Evolutionary conservation across 805 yeast genomes (phyloP).

Genomic region (Candida maltosa): DNA sequence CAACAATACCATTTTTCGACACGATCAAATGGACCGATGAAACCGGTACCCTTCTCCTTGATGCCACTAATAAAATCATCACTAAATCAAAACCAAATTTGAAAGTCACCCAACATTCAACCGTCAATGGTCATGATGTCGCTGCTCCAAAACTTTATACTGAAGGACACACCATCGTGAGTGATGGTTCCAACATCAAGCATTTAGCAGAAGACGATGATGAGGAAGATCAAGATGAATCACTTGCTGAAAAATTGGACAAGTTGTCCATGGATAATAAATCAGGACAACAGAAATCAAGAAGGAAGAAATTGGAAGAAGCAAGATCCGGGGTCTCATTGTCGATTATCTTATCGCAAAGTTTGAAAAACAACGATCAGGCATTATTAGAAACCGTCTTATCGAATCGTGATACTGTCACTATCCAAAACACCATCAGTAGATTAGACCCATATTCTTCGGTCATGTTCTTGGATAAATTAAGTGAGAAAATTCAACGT

Average conservation of each 20-base stretch:
- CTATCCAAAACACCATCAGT: slow-evolving; percentile 48
- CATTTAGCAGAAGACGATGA: slow-evolving; percentile 50
- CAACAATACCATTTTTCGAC: slow-evolving; percentile 55
- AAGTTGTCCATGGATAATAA: slow-evolving; percentile 22
- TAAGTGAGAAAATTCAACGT: slow-evolving; percentile 50
- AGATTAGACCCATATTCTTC: slow-evolving; percentile 49
- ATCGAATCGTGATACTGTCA: slow-evolving; percentile 46
- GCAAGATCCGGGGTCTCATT: slow-evolving; percentile 66
- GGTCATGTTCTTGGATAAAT: slow-evolving; percentile 46
- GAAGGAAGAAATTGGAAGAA: slow-evolving; percentile 42
- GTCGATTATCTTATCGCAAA: slow-evolving; percentile 82
- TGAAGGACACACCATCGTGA: slow-evolving; percentile 58
- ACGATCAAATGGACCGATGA: slow-evolving; percentile 46
- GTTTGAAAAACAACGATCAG: slow-evolving; percentile 83
- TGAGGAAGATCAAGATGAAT: slow-evolving; percentile 43
- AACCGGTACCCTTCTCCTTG: slow-evolving; percentile 20
- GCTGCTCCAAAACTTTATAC: slow-evolving; percentile 54
- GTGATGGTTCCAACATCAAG: slow-evolving; percentile 61
- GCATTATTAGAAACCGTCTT: slow-evolving; percentile 82
- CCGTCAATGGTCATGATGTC: slow-evolving; percentile 49
- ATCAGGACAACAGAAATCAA: slow-evolving; percentile 19
- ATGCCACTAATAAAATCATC: slow-evolving; percentile 18
- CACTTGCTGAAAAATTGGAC: slow-evolving; percentile 55
- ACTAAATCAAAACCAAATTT: slow-evolving; percentile 39
- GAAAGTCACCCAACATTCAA: slow-evolving; percentile 40